These are phyloP conservation scores for Cryphonectria nitschkei DNA, from an alignment of 2,329 filamentous ascomycete species.

Conservation along the genomic window DNA sequence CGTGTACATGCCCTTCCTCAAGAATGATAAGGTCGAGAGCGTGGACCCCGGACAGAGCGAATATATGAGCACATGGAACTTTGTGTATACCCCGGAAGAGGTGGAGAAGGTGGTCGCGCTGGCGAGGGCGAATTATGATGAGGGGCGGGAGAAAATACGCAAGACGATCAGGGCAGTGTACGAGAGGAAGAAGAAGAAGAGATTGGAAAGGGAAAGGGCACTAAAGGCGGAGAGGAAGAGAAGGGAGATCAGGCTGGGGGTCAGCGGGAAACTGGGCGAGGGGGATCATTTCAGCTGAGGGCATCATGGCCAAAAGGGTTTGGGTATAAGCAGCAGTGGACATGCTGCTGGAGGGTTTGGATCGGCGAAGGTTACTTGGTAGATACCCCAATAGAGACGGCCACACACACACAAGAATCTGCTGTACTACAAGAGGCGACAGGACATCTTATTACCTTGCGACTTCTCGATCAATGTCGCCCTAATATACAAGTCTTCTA, in stretches of 20 bases:
- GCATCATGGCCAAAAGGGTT: not conserved
- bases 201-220: slow-evolving; percentile 57
- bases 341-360: not conserved
- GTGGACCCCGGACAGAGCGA: slow-evolving; percentile 85
- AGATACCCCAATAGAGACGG: slow-evolving; percentile 23
- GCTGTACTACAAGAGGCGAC: not conserved
- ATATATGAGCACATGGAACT: slow-evolving; percentile 97
- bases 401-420: not conserved
- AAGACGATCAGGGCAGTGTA: slow-evolving; percentile 86
- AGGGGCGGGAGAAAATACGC: slow-evolving; percentile 78
- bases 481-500: not conserved
- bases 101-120: slow-evolving; percentile 83
- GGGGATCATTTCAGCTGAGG: slow-evolving; percentile 68
- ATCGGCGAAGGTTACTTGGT: not conserved
- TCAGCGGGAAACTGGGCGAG: slow-evolving; percentile 60
- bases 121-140: slow-evolving; percentile 83
- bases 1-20: slow-evolving; percentile 86
- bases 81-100: slow-evolving; percentile 89
- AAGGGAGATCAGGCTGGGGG: slow-evolving; percentile 52
- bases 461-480: not conserved
- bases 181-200: slow-evolving; percentile 78
- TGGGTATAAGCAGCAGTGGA: not conserved
- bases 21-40: slow-evolving; percentile 76
- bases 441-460: not conserved
- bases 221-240: slow-evolving; percentile 47